These are phyloP conservation scores for Cercospora zeina DNA, from an alignment of 2,329 filamentous ascomycete genomes.

Conservation along the genomic window DNA sequence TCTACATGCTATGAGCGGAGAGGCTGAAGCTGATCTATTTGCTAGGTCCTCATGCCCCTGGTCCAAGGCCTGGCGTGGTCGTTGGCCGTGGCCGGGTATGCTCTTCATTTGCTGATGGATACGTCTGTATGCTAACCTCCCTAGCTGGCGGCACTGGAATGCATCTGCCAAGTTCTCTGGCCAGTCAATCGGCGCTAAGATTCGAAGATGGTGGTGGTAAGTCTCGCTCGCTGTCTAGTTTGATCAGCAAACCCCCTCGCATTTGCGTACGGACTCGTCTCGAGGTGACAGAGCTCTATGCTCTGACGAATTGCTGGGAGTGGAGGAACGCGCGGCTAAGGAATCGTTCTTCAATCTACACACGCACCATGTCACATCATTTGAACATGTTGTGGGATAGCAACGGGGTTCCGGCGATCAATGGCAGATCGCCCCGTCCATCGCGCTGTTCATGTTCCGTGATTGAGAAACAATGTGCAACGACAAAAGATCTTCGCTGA, in stretches of 20 bases:
- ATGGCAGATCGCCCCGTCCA: neutral
- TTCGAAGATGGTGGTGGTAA: constrained; percentile 75
- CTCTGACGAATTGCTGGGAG: neutral
- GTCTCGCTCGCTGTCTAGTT: neutral
- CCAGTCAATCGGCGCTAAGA: constrained; percentile 69
- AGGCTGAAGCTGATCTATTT: constrained; percentile 9
- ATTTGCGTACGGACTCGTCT: neutral
- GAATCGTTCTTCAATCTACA: neutral
- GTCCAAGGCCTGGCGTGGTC: constrained; percentile 89
- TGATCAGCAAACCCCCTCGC: neutral
- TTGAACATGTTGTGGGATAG: neutral
- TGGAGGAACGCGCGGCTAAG: neutral
- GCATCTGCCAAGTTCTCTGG: constrained; percentile 74
- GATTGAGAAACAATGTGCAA: neutral
- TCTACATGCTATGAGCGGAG: neutral
- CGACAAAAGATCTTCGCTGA: constrained; percentile 1
- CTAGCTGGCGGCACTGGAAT: constrained; percentile 86
- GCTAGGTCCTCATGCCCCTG: constrained; percentile 78
- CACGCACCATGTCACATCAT: neutral
- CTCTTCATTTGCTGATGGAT: neutral
- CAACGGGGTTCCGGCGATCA: neutral
- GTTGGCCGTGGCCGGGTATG: constrained; percentile 64
- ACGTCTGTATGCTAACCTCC: neutral
- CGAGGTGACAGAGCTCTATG: neutral
- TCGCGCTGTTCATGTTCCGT: neutral